phyloP scores from a whole-genome alignment of 2,329 filamentous ascomycete genomes.

The Beauveria australis region DNA sequence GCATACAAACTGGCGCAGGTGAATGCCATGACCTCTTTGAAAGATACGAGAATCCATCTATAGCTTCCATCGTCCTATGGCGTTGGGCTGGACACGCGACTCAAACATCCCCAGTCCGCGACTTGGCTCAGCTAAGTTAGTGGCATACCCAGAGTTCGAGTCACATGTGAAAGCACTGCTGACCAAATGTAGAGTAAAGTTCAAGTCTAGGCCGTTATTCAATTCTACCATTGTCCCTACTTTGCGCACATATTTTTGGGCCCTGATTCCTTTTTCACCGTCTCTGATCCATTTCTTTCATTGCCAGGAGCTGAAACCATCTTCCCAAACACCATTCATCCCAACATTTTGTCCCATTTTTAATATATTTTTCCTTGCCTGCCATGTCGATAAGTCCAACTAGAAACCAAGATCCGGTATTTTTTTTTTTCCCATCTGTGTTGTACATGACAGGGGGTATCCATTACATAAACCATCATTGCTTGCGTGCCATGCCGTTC shows the following conservation, averaged over 20 bases:
- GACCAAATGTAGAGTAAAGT: background rate
- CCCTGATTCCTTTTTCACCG: background rate
- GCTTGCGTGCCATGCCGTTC: background rate
- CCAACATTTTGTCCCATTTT: background rate
- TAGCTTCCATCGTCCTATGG: background rate
- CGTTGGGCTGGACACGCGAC: background rate
- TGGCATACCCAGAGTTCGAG: background rate
- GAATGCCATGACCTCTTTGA: no score
- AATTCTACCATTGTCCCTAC: background rate
- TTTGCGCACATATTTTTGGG: background rate
- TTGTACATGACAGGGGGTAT: constrained; percentile 8
- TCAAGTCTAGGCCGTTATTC: background rate
- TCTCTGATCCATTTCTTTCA: background rate
- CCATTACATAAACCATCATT: background rate
- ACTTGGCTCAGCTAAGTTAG: background rate
- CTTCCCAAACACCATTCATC: background rate
- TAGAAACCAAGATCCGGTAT: background rate
- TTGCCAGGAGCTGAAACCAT: background rate
- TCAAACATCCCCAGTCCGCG: background rate
- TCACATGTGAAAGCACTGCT: constrained; percentile 4
- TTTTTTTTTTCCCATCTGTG: background rate
- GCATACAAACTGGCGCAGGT: no score
- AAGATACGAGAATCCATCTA: no score
- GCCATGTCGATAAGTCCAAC: background rate
- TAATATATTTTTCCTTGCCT: background rate